Conservation (phyloP, 176 grass and related monocot species). For the Miscanthus lutarioriparius region DNA sequence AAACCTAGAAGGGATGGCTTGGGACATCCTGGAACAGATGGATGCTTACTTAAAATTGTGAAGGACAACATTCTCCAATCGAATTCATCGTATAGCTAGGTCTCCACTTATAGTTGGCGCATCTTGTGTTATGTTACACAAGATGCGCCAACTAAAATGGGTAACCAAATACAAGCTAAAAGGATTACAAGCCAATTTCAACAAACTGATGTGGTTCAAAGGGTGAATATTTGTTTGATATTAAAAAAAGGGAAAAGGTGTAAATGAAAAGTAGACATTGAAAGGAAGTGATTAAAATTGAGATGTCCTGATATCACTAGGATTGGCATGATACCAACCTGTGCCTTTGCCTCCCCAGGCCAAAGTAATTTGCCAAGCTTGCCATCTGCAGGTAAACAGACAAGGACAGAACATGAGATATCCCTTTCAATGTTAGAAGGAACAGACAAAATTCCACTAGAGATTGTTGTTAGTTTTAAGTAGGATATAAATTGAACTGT, state of each 20-base stretch:
- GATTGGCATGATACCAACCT: constrained; percentile 48
- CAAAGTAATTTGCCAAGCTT: constrained; percentile 91
- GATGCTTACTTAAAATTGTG: neutral
- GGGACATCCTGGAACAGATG: neutral
- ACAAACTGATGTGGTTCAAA: neutral
- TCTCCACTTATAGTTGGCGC: neutral
- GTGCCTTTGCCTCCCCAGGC: constrained; percentile 76
- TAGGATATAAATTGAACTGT: neutral
- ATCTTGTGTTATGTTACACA: neutral
- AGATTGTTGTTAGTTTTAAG: neutral
- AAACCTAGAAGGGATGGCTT: neutral
- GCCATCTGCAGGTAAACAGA: constrained; percentile 73
- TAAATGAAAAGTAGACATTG: neutral
- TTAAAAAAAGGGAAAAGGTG: constrained; percentile 33
- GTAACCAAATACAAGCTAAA: neutral
- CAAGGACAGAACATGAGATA: constrained; percentile 6
- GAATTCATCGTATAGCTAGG: neutral
- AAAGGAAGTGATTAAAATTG: constrained; percentile 4
- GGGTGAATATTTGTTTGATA: neutral
- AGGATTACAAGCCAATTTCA: neutral
- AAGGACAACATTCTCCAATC: neutral
- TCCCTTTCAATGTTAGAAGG: neutral
- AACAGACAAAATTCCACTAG: neutral
- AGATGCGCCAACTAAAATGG: neutral
- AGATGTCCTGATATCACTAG: constrained; percentile 16